These are phyloP conservation scores for Coprinopsis sp. DNA, from an alignment of 768 basidiomycete genomes.

Conservation along the genomic window DNA sequence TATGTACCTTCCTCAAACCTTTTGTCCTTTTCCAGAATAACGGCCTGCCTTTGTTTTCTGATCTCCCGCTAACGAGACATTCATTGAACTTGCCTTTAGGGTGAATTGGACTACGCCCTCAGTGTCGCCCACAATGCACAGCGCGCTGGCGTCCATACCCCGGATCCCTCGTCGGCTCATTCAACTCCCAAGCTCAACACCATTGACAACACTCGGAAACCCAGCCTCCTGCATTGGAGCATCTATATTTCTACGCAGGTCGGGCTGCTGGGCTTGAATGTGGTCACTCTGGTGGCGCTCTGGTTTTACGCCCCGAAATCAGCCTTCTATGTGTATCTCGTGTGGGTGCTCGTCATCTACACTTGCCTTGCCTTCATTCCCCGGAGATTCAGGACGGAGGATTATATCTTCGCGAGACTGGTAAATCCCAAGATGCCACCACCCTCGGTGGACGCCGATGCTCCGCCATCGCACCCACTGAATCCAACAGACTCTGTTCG, in stretches of 20 bases:
- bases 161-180: conserved; percentile 28
- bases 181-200: no score
- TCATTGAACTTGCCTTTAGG: conserved; percentile 37
- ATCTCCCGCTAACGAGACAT: no score
- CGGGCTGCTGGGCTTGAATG: conserved; percentile 53
- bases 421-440: conserved; percentile 40
- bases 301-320: conserved; percentile 52
- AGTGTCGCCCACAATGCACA: conserved; percentile 51
- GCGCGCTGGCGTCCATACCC: conserved; percentile 31
- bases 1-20: conserved; percentile 6
- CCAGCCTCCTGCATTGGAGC: conserved; percentile 8
- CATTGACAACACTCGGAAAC: no score
- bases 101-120: conserved; percentile 68
- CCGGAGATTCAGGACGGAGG: conserved; percentile 53
- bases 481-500: conserved; percentile 18
- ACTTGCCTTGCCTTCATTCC: conserved; percentile 45
- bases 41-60: no score
- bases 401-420: conserved; percentile 49
- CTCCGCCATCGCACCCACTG: conserved; percentile 35
- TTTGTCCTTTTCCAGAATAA: no score
- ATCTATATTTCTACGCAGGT: conserved; percentile 53
- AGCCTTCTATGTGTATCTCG: conserved; percentile 60
- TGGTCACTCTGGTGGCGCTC: conserved; percentile 53
- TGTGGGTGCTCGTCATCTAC: conserved; percentile 60
- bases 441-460: conserved; percentile 27